Conservation (phyloP, 1,139 yeast species). For the Debaryomycetaceae sp. region DNA sequence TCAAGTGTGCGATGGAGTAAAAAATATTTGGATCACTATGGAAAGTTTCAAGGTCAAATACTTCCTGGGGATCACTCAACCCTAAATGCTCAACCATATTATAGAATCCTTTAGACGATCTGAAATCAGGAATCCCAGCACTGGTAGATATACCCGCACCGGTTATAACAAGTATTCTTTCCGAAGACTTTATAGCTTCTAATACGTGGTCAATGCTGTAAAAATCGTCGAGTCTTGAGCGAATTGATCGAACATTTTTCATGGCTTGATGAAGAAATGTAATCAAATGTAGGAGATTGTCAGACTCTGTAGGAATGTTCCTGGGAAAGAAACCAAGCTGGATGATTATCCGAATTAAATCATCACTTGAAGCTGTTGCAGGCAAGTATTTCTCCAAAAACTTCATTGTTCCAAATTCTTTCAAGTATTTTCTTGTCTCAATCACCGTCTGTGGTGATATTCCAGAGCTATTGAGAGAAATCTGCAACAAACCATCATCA, state of each 20-base stretch:
- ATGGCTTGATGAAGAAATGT: slow-evolving; percentile 57
- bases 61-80: slow-evolving; percentile 86
- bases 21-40: slow-evolving; percentile 75
- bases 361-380: slow-evolving; percentile 51
- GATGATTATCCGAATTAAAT: slow-evolving; percentile 46
- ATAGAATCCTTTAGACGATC: slow-evolving; percentile 80
- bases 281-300: slow-evolving; percentile 47
- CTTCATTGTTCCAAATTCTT: slow-evolving; percentile 55
- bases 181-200: slow-evolving; percentile 49
- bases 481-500: slow-evolving; percentile 10
- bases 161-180: slow-evolving; percentile 71
- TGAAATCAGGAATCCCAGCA: slow-evolving; percentile 88
- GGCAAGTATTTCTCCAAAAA: slow-evolving; percentile 64
- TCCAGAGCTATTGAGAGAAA: slow-evolving; percentile 8
- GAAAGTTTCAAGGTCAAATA: slow-evolving; percentile 73
- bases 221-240: slow-evolving; percentile 52
- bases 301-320: slow-evolving; percentile 36
- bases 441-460: slow-evolving; percentile 17
- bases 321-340: slow-evolving; percentile 53
- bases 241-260: slow-evolving; percentile 52
- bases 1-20: slow-evolving; percentile 80
- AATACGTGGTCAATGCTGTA: slow-evolving; percentile 61
- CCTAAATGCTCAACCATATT: slow-evolving; percentile 66
- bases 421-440: slow-evolving; percentile 56
- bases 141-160: slow-evolving; percentile 96